A percentile compares a stretch with the other conserved stretches of the same genome.
phyloP scores from a whole-genome alignment of 2,329 filamentous ascomycete genomes.

The Zymoseptoria tritici region DNA sequence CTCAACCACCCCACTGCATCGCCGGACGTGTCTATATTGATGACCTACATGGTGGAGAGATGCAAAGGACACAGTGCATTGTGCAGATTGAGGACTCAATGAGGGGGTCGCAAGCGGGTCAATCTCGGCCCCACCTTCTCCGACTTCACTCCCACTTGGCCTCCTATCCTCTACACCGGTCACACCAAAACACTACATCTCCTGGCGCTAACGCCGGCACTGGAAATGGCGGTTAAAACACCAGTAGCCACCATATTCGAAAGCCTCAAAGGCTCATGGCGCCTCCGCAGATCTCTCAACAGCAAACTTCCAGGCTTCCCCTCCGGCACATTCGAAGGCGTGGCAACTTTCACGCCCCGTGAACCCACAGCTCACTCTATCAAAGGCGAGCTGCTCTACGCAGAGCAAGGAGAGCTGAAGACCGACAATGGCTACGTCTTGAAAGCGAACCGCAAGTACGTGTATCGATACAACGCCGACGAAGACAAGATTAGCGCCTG shows the following conservation, averaged over 20 bases:
- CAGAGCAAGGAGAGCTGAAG: conserved; percentile 30
- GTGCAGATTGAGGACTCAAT: too few relatives aligned
- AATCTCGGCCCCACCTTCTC: background rate
- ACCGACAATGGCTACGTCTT: conserved; percentile 41
- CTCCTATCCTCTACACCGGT: background rate
- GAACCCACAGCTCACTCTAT: conserved; percentile 22
- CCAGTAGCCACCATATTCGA: conserved; percentile 26
- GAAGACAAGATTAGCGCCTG: conserved; percentile 61
- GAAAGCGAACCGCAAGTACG: conserved; percentile 59
- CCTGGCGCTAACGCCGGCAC: background rate
- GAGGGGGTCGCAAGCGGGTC: background rate
- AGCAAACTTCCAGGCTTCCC: conserved; percentile 29
- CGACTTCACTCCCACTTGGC: background rate
- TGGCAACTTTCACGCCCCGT: conserved; percentile 29
- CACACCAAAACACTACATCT: background rate
- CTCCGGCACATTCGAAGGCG: conserved; percentile 30
- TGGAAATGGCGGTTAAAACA: conserved; percentile 13
- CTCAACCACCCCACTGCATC: too few relatives aligned
- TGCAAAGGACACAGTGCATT: background rate
- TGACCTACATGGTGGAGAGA: background rate
- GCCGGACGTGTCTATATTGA: background rate
- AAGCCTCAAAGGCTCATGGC: conserved; percentile 29
- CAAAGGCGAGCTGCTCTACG: conserved; percentile 29
- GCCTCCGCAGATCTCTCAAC: conserved; percentile 26
- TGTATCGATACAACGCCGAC: conserved; percentile 63